Percentiles rank a stretch among this genome's conserved stretches.
Evolutionary conservation across 208 protist species (phyloP).

Genomic region (Trypanosoma brucei): DNA sequence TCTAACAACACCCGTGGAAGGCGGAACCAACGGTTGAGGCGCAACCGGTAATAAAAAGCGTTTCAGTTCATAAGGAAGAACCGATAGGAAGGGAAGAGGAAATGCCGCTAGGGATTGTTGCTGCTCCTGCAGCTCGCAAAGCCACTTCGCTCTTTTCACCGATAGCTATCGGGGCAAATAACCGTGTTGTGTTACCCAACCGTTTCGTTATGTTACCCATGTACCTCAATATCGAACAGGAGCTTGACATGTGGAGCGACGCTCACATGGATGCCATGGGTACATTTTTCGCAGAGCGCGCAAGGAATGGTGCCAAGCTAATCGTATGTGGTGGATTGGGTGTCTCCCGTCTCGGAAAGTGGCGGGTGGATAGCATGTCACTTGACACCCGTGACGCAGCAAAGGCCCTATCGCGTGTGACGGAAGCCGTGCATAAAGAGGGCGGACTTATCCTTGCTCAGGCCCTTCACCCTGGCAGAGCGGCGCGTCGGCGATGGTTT

Average conservation of each 20-base stretch:
- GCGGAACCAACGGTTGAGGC: no score
- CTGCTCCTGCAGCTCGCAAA: neutral
- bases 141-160: conserved; percentile 48
- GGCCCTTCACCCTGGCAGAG: conserved; percentile 89
- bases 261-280: conserved; percentile 73
- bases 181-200: conserved; percentile 51
- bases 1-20: no score
- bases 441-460: conserved; percentile 89
- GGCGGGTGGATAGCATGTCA: conserved; percentile 70
- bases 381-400: conserved; percentile 75
- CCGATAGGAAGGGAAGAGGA: neutral
- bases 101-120: neutral
- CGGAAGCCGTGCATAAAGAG: conserved; percentile 79
- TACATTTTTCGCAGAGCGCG: conserved; percentile 78
- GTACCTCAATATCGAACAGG: conserved; percentile 82
- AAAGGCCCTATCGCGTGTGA: conserved; percentile 68
- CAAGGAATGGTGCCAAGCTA: conserved; percentile 79
- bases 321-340: conserved; percentile 89
- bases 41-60: no score
- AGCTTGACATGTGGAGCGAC: conserved; percentile 48
- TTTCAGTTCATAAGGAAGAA: no score
- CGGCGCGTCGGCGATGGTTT: conserved; percentile 46
- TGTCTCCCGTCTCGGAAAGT: conserved; percentile 71
- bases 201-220: conserved; percentile 84
- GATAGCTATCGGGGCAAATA: conserved; percentile 36